Conservation (phyloP, 768 basidiomycete species). For the Suillus sp. region DNA sequence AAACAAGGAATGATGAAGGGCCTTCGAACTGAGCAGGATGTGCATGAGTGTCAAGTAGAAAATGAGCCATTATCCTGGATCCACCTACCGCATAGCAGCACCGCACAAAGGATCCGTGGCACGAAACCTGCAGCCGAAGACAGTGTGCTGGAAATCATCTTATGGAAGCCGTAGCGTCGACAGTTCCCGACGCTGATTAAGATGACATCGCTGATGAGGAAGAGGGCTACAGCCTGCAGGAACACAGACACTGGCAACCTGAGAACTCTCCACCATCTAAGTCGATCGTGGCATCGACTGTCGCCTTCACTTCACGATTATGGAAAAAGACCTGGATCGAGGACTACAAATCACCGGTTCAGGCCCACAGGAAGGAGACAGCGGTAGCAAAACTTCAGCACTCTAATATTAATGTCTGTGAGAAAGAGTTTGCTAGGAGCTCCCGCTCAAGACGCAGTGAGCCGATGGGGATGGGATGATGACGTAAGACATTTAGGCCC, state of each 20-base stretch:
- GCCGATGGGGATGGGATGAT: not conserved
- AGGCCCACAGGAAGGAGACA: not conserved
- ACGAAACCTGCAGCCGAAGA: not conserved
- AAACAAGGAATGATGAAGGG: not conserved
- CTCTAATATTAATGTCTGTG: not conserved
- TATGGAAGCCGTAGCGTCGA: not conserved
- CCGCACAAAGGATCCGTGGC: not conserved
- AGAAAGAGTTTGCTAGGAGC: not conserved
- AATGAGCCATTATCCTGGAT: not conserved
- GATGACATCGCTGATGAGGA: not conserved
- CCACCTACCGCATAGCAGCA: not conserved
- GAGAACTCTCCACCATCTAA: not conserved
- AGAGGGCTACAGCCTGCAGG: not conserved
- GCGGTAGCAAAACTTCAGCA: not conserved
- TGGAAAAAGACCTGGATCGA: not conserved
- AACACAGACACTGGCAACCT: not conserved
- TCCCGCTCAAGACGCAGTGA: not conserved
- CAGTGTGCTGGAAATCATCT: not conserved
- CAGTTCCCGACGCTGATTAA: not conserved
- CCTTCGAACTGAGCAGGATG: not conserved
- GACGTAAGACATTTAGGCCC: not conserved
- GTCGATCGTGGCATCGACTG: not conserved
- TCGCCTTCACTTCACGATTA: not conserved
- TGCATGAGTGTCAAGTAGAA: not conserved
- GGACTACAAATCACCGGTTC: not conserved